A percentile compares a stretch with the other conserved stretches of the same genome.
phyloP scores from a whole-genome alignment of 371 early-diverging fungal genomes.

The Apophysomyces ossiformis region DNA sequence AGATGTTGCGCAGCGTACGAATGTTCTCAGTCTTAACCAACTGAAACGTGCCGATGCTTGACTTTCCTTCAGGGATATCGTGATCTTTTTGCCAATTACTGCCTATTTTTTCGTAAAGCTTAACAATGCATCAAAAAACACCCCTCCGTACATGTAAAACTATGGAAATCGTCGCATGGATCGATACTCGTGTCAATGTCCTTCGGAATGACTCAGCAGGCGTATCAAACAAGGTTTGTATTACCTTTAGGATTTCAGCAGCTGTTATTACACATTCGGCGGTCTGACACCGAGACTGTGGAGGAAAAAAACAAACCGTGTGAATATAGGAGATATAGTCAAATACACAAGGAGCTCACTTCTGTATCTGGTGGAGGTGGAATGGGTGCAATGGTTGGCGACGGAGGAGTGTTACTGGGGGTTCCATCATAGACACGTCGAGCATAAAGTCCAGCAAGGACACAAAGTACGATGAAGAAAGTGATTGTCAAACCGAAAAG shows the following conservation, averaged over 20 bases:
- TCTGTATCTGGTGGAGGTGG: conserved; percentile 6
- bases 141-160: conserved; percentile 49
- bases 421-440: conserved; percentile 36
- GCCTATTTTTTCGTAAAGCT: conserved; percentile 29
- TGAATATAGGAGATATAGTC: not conserved
- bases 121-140: no score
- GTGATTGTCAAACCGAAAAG: conserved; percentile 31
- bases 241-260: conserved; percentile 54
- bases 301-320: conserved; percentile 9
- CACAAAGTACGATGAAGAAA: conserved; percentile 40
- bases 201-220: conserved; percentile 13
- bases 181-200: conserved; percentile 45
- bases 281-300: conserved; percentile 53
- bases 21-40: conserved; percentile 53
- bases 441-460: conserved; percentile 47
- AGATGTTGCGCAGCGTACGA: conserved; percentile 60
- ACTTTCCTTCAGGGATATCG: conserved; percentile 58
- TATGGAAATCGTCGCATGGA: conserved; percentile 57
- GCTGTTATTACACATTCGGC: conserved; percentile 65
- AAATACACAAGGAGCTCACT: not conserved
- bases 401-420: conserved; percentile 14
- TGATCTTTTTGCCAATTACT: conserved; percentile 52
- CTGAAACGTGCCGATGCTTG: conserved; percentile 41
- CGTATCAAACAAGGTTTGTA: not conserved
- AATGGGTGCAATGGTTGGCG: conserved; percentile 9